Evolutionary conservation across 2,329 filamentous ascomycete species (phyloP).

Genomic region (Pseudogymnoascus sp.): DNA sequence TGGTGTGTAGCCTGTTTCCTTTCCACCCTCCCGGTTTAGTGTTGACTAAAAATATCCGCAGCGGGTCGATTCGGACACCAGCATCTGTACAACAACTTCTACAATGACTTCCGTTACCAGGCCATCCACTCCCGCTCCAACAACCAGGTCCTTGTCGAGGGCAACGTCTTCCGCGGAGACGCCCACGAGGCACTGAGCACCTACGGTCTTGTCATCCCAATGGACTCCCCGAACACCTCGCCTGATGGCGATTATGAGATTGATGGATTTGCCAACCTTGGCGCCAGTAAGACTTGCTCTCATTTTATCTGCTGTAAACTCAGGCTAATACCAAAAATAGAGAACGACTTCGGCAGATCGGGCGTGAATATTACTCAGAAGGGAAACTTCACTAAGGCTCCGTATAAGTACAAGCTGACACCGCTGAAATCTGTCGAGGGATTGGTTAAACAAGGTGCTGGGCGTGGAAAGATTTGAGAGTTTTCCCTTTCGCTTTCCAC

Average conservation of each 20-base stretch:
- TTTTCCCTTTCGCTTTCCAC: neutral
- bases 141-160: constrained; percentile 44
- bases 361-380: constrained; percentile 46
- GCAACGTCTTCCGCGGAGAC: constrained; percentile 41
- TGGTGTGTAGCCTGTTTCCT: constrained; percentile 38
- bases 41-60: constrained; percentile 41
- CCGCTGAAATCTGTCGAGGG: neutral
- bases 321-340: constrained; percentile 15
- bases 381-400: constrained; percentile 41
- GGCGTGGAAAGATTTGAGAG: neutral
- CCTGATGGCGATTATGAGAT: constrained; percentile 47
- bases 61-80: constrained; percentile 44
- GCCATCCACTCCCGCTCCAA: constrained; percentile 43
- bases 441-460: neutral
- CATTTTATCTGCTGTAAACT: neutral
- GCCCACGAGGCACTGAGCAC: constrained; percentile 45
- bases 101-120: constrained; percentile 41
- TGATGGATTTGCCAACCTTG: constrained; percentile 48
- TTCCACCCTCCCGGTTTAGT: constrained; percentile 43
- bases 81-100: constrained; percentile 45
- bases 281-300: constrained; percentile 37
- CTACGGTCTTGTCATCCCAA: constrained; percentile 49
- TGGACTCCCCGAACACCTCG: constrained; percentile 48
- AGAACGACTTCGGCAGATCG: constrained; percentile 43
- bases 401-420: neutral